phyloP scores from a whole-genome alignment of 2,329 filamentous ascomycete genomes.

The Colletotrichum cuscutae region DNA sequence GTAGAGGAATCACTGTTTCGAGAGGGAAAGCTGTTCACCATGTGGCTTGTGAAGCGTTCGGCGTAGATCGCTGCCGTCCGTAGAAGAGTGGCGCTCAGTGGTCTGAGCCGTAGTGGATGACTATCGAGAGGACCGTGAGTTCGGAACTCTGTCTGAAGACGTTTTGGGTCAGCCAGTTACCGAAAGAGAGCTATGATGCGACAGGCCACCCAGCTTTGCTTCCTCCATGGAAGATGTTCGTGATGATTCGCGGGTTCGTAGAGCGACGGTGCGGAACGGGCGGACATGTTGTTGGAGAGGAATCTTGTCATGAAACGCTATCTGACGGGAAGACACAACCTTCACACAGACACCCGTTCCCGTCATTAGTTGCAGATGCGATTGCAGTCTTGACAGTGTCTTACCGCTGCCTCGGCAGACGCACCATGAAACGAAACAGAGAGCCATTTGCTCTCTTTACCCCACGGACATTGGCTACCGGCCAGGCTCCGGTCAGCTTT shows the following conservation, averaged over 20 bases:
- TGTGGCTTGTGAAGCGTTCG: neutral
- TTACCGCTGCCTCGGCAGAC: slow-evolving; percentile 13
- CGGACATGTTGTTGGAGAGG: neutral
- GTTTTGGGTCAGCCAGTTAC: slow-evolving; percentile 2
- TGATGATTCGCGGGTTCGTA: neutral
- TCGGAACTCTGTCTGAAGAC: neutral
- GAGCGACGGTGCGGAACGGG: neutral
- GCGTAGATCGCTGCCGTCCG: neutral
- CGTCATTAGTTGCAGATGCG: slow-evolving; percentile 7
- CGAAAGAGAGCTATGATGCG: slow-evolving; percentile 13
- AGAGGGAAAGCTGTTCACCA: neutral
- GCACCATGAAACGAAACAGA: slow-evolving; percentile 21
- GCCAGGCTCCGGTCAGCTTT: neutral
- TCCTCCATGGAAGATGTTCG: neutral
- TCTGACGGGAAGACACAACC: neutral
- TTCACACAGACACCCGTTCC: slow-evolving; percentile 29
- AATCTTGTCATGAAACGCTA: slow-evolving; percentile 24
- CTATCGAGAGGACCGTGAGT: neutral
- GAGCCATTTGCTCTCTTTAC: neutral
- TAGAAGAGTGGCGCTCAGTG: neutral
- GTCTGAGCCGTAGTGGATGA: neutral
- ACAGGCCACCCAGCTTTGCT: neutral
- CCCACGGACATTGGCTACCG: neutral
- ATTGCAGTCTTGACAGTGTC: slow-evolving; percentile 22
- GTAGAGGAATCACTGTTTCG: neutral